Conservation (phyloP, 2,329 filamentous ascomycete genomes). For the Epichloe gansuensis region DNA sequence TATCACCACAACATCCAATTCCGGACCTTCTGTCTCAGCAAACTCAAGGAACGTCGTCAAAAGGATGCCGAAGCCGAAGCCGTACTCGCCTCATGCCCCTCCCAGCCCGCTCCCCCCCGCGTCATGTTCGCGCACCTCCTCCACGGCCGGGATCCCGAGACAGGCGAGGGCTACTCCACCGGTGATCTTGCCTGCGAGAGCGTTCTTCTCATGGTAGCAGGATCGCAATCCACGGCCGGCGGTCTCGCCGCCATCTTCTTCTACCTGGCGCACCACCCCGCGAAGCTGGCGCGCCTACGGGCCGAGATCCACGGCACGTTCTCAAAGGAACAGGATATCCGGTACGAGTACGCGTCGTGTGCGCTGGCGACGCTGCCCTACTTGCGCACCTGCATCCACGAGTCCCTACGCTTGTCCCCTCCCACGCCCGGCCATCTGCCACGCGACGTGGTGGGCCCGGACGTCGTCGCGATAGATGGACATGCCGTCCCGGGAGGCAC, state of each 20-base stretch:
- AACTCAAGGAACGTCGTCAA: slow-evolving; percentile 5
- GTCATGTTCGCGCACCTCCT: slow-evolving; percentile 16
- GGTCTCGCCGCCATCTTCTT: slow-evolving; percentile 10
- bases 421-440: slow-evolving; percentile 10
- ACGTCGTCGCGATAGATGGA: neutral
- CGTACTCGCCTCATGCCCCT: too few relatives aligned
- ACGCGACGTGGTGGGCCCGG: slow-evolving; percentile 5
- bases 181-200: slow-evolving; percentile 14
- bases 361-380: slow-evolving; percentile 9
- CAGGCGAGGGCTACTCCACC: slow-evolving; percentile 12
- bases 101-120: neutral
- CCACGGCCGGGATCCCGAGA: slow-evolving; percentile 11
- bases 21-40: neutral
- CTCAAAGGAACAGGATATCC: neutral
- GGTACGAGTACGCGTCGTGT: neutral
- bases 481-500: neutral
- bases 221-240: slow-evolving; percentile 11
- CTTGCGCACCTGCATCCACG: slow-evolving; percentile 14
- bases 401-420: slow-evolving; percentile 13
- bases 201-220: slow-evolving; percentile 13
- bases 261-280: slow-evolving; percentile 9
- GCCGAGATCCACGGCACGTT: slow-evolving; percentile 7
- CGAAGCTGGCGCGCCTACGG: slow-evolving; percentile 6
- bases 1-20: slow-evolving; percentile 1
- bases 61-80: neutral